These are phyloP conservation scores for Sextonia rubra DNA, from an alignment of 164 flowering plant species.

Conservation along the genomic window DNA sequence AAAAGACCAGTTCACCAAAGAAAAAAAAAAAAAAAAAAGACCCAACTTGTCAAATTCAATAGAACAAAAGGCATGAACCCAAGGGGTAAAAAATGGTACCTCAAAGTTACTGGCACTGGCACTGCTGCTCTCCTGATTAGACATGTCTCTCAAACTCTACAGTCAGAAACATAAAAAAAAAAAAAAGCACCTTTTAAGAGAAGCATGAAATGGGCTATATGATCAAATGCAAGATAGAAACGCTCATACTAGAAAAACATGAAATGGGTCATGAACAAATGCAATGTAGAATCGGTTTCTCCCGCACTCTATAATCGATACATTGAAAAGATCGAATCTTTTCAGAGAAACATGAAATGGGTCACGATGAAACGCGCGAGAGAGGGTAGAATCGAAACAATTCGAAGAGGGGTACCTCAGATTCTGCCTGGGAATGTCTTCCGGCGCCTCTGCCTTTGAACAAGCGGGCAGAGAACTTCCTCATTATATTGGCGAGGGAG, in stretches of 20 bases:
- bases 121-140: constrained; percentile 13
- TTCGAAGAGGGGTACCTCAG: constrained; percentile 19
- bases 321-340: not conserved
- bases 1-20: not conserved
- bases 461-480: constrained; percentile 30
- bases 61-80: not conserved
- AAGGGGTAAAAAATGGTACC: constrained; percentile 13
- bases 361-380: not conserved
- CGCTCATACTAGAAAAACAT: not conserved
- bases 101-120: constrained; percentile 9
- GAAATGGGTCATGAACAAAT: no score
- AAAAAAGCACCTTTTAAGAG: not conserved
- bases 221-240: not conserved
- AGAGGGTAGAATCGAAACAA: not conserved
- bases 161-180: not conserved
- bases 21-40: not conserved
- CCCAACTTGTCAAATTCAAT: not conserved
- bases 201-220: constrained; percentile 6
- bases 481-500: constrained; percentile 29
- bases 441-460: constrained; percentile 25
- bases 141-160: constrained; percentile 28
- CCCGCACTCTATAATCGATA: constrained; percentile 22
- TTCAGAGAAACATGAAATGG: not conserved
- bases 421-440: constrained; percentile 10
- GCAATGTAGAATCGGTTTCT: not conserved